These are phyloP conservation scores for Salix dunnii DNA, from an alignment of 345 rosid species.

Conservation along the genomic window DNA sequence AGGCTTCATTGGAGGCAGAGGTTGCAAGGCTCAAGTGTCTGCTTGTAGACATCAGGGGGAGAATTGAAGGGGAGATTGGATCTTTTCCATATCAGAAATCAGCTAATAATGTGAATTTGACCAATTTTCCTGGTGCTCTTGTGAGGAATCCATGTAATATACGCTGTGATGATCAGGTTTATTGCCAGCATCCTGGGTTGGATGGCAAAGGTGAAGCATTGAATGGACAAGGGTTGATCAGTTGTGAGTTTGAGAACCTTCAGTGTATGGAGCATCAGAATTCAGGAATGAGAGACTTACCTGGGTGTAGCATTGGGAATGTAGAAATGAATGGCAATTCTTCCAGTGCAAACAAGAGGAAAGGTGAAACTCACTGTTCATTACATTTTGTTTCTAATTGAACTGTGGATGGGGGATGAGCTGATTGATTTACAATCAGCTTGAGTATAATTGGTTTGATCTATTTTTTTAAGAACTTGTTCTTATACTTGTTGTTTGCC, in stretches of 20 bases:
- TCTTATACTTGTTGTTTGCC: background rate
- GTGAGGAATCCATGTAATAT: slow-evolving; percentile 81
- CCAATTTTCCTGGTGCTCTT: slow-evolving; percentile 40
- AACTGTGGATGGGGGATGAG: background rate
- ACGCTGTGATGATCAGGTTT: slow-evolving; percentile 65
- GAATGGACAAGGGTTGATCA: slow-evolving; percentile 47
- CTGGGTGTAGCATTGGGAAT: slow-evolving; percentile 43
- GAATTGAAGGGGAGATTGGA: slow-evolving; percentile 97
- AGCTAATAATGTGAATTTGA: slow-evolving; percentile 32
- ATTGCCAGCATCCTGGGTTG: slow-evolving; percentile 56
- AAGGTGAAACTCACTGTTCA: slow-evolving; percentile 47
- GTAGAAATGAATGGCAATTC: slow-evolving; percentile 35
- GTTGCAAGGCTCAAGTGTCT: slow-evolving; percentile 85
- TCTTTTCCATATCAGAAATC: slow-evolving; percentile 90
- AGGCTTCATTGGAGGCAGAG: slow-evolving; percentile 88
- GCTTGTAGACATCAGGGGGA: slow-evolving; percentile 91
- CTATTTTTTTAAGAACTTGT: background rate
- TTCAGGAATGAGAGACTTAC: slow-evolving; percentile 41
- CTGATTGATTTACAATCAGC: background rate
- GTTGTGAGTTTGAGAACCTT: slow-evolving; percentile 64
- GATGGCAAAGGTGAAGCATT: slow-evolving; percentile 38
- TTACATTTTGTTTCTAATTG: slow-evolving; percentile 1
- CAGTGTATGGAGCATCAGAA: slow-evolving; percentile 63
- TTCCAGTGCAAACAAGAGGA: slow-evolving; percentile 54
- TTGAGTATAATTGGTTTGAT: background rate